Conservation (phyloP, 2,329 filamentous ascomycete species). For the Fusarium sp. region DNA sequence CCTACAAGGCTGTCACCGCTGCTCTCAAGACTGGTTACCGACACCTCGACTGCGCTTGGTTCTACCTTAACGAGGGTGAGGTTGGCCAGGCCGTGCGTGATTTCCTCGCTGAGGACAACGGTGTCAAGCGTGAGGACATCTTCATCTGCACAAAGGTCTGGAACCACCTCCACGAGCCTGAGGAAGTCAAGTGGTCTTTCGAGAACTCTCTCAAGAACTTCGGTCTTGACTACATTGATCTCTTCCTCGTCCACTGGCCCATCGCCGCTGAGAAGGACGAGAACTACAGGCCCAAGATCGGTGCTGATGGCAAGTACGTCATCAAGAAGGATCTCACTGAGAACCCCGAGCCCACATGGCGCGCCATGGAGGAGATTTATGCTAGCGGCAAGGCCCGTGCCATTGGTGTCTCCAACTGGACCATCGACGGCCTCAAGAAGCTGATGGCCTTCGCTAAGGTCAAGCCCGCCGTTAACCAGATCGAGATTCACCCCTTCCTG, state of each 20-base stretch:
- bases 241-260: constrained; percentile 65
- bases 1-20: constrained; percentile 51
- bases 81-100: constrained; percentile 57
- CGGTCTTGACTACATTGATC: constrained; percentile 63
- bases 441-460: constrained; percentile 54
- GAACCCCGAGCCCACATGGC: constrained; percentile 61
- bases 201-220: constrained; percentile 62
- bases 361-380: constrained; percentile 65
- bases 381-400: constrained; percentile 55
- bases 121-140: constrained; percentile 53
- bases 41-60: constrained; percentile 62
- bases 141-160: constrained; percentile 71
- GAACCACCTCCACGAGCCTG: constrained; percentile 65
- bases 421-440: constrained; percentile 53
- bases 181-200: constrained; percentile 61
- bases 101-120: constrained; percentile 46
- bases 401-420: constrained; percentile 66
- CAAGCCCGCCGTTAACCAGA: constrained; percentile 63
- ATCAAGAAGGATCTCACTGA: constrained; percentile 59
- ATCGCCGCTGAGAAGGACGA: constrained; percentile 58
- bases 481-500: constrained; percentile 53
- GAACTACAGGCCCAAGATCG: constrained; percentile 57
- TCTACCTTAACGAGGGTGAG: constrained; percentile 59
- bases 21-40: constrained; percentile 60
- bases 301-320: constrained; percentile 60